phyloP scores from a whole-genome alignment of 2,329 filamentous ascomycete species.

The Ophioceras dolichostomum region DNA sequence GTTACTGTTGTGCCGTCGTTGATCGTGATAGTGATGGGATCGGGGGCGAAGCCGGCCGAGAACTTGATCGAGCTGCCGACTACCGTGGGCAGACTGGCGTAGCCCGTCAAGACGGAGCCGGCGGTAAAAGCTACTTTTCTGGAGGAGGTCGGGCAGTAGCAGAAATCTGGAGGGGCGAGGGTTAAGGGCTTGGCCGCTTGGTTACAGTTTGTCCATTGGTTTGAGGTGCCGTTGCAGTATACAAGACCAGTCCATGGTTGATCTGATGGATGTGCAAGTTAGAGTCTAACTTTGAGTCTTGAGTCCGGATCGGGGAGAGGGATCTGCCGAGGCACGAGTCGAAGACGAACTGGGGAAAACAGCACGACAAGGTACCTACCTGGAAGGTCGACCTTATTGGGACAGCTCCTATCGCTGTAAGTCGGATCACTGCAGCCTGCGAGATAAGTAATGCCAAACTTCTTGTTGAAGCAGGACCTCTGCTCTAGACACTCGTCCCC shows the following conservation, averaged over 20 bases:
- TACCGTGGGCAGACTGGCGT: conserved; percentile 14
- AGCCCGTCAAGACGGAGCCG: conserved; percentile 11
- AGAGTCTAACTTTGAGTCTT: neutral
- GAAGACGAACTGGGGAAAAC: too few relatives aligned
- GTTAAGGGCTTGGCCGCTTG: conserved; percentile 11
- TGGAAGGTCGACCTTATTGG: conserved; percentile 14
- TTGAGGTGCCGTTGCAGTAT: conserved; percentile 19
- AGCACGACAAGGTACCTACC: too few relatives aligned
- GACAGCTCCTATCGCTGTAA: conserved; percentile 19
- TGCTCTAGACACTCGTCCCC: conserved; percentile 9
- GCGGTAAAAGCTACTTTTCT: conserved; percentile 14
- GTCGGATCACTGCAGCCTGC: conserved; percentile 21
- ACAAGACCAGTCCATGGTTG: conserved; percentile 21
- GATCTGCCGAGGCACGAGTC: too few relatives aligned
- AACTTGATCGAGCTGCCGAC: conserved; percentile 15
- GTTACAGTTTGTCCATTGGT: conserved; percentile 19
- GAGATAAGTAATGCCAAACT: conserved; percentile 21
- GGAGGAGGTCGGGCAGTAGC: conserved; percentile 14
- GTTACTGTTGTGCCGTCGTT: too few relatives aligned
- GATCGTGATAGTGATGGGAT: conserved; percentile 4
- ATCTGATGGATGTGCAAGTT: conserved; percentile 1
- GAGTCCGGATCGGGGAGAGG: neutral
- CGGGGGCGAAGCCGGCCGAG: conserved; percentile 5
- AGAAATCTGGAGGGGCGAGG: conserved; percentile 12
- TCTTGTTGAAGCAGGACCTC: conserved; percentile 11